A percentile compares a stretch with the other conserved stretches of the same genome.
These are phyloP conservation scores for Coemansia sp. DNA, from an alignment of 192 early-diverging fungal genomes.

Conservation along the genomic window DNA sequence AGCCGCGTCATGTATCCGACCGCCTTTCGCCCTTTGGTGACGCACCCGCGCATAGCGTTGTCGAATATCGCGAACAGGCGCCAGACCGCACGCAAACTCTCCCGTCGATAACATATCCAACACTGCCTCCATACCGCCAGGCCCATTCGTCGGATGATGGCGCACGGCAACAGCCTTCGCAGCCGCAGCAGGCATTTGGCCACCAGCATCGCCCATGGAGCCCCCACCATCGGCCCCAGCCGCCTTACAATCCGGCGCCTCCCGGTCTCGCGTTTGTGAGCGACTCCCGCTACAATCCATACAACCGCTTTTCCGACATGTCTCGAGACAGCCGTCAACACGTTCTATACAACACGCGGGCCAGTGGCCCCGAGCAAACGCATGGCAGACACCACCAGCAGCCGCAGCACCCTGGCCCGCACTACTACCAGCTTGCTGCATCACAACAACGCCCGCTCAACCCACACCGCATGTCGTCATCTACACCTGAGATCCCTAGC, in stretches of 20 bases:
- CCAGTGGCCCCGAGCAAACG: neutral
- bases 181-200: conserved; percentile 10
- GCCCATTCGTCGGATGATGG: conserved; percentile 19
- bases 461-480: conserved; percentile 3
- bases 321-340: conserved; percentile 38
- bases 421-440: neutral
- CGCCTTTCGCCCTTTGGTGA: conserved; percentile 11
- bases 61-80: conserved; percentile 18
- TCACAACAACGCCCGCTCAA: conserved; percentile 5
- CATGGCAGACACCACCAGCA: conserved; percentile 16
- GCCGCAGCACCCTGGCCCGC: conserved; percentile 4
- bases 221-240: conserved; percentile 45
- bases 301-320: conserved; percentile 30
- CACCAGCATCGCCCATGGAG: conserved; percentile 47
- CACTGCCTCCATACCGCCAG: conserved; percentile 15
- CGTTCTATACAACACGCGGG: conserved; percentile 23
- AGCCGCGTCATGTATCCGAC: conserved; percentile 1
- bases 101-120: neutral
- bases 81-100: neutral
- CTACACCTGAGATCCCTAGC: conserved; percentile 11
- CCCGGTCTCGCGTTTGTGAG: conserved; percentile 17
- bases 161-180: conserved; percentile 10
- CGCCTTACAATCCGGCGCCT: conserved; percentile 33
- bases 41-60: neutral
- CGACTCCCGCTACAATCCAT: conserved; percentile 47